phyloP scores from a whole-genome alignment of 2,329 filamentous ascomycete genomes.

The Epichloe coenophiala region DNA sequence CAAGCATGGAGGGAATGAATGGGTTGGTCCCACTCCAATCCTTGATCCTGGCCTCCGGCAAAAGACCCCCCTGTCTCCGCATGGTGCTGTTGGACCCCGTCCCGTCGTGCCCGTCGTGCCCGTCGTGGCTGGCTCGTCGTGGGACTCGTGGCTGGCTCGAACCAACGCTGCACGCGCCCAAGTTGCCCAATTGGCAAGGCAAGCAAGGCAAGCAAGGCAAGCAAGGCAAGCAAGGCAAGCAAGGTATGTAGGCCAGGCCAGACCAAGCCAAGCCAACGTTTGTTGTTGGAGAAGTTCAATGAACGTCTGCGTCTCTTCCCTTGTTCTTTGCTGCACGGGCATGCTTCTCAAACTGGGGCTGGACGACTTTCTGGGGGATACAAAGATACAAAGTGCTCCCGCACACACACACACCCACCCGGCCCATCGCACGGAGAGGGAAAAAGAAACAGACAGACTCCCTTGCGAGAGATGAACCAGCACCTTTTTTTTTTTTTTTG shows the following conservation, averaged over 20 bases:
- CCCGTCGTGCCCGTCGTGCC: neutral
- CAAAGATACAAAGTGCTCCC: neutral
- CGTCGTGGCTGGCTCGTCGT: neutral
- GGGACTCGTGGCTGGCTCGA: constrained; percentile 4
- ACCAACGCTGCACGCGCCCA: neutral
- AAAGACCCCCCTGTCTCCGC: neutral
- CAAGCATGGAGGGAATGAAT: neutral
- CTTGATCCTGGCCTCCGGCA: neutral
- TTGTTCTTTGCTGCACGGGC: constrained; percentile 1
- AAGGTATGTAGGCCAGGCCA: neutral
- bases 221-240: no score
- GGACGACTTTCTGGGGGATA: neutral
- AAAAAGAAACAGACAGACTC: constrained; percentile 7
- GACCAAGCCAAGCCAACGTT: neutral
- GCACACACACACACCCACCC: constrained; percentile 1
- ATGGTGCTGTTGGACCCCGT: neutral
- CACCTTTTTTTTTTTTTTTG: neutral
- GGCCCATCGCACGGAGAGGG: constrained; percentile 5
- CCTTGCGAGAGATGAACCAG: constrained; percentile 1
- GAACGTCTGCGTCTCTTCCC: neutral
- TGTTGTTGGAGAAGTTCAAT: neutral
- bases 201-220: neutral
- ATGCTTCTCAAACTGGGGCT: neutral
- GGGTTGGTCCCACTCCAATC: neutral
- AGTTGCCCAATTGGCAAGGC: neutral